These are phyloP conservation scores for Gossypium gossypioides DNA, from an alignment of 441 rosid species.

Conservation along the genomic window DNA sequence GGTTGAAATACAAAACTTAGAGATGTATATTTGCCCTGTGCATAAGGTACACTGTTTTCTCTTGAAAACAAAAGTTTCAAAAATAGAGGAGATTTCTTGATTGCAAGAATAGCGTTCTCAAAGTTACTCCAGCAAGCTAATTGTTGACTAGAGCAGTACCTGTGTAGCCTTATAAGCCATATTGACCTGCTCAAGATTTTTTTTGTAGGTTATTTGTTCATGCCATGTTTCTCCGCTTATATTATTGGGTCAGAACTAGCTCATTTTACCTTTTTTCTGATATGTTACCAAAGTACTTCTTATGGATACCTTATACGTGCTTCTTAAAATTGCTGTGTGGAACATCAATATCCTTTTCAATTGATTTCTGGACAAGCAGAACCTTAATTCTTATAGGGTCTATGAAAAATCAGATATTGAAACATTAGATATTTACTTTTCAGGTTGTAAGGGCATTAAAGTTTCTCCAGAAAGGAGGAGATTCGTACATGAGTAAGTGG, in stretches of 20 bases:
- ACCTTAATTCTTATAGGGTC: neutral
- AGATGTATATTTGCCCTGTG: neutral
- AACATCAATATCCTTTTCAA: neutral
- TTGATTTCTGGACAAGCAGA: neutral
- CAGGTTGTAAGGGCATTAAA: conserved; percentile 90
- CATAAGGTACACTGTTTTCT: neutral
- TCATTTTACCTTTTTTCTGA: neutral
- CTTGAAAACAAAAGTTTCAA: neutral
- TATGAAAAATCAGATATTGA: conserved; percentile 11
- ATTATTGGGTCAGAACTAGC: neutral
- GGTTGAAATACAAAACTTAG: neutral
- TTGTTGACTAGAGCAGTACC: neutral
- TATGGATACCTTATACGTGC: neutral
- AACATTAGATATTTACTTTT: conserved; percentile 5
- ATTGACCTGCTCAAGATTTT: neutral
- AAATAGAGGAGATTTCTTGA: neutral
- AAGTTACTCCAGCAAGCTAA: neutral
- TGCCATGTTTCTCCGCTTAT: neutral
- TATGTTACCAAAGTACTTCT: neutral
- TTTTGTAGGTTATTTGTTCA: neutral
- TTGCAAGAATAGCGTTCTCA: neutral
- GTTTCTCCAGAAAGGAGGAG: conserved; percentile 55
- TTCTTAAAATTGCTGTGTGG: neutral
- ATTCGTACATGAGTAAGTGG: conserved; percentile 44
- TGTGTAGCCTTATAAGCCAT: neutral